These are phyloP conservation scores for Plasmodium cynomolgi DNA, from an alignment of 169 alveolate genomes.

Conservation along the genomic window DNA sequence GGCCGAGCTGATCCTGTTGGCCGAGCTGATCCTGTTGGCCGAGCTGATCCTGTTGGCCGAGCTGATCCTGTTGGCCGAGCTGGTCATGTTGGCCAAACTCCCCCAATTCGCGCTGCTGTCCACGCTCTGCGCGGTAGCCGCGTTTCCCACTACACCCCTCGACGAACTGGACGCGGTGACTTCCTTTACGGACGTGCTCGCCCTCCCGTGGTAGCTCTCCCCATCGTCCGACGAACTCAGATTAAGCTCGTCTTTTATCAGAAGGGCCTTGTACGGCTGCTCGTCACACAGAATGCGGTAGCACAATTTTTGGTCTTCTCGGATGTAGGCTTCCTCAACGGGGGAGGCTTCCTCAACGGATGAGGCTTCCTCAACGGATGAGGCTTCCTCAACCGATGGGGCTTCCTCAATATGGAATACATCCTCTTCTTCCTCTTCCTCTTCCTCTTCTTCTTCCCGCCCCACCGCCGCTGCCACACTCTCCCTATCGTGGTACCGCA, in stretches of 20 bases:
- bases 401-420: background rate
- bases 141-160: background rate
- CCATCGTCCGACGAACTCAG: slow-evolving; percentile 11
- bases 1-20: too few relatives aligned
- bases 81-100: background rate
- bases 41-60: too few relatives aligned
- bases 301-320: slow-evolving; percentile 30
- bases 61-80: background rate
- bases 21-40: too few relatives aligned
- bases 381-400: background rate
- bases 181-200: background rate
- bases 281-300: slow-evolving; percentile 18
- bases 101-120: background rate
- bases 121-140: background rate
- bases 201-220: background rate
- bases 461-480: background rate
- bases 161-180: background rate
- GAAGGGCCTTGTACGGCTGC: slow-evolving; percentile 59
- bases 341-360: background rate
- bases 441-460: background rate
- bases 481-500: background rate
- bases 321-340: slow-evolving; percentile 8
- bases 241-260: background rate
- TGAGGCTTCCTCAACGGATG: background rate
- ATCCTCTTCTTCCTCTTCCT: background rate